Percentiles rank a stretch among this genome's conserved stretches.
These are phyloP conservation scores for Podospora bellae-mahoneyi DNA, from an alignment of 495 filamentous ascomycete species.

Conservation along the genomic window DNA sequence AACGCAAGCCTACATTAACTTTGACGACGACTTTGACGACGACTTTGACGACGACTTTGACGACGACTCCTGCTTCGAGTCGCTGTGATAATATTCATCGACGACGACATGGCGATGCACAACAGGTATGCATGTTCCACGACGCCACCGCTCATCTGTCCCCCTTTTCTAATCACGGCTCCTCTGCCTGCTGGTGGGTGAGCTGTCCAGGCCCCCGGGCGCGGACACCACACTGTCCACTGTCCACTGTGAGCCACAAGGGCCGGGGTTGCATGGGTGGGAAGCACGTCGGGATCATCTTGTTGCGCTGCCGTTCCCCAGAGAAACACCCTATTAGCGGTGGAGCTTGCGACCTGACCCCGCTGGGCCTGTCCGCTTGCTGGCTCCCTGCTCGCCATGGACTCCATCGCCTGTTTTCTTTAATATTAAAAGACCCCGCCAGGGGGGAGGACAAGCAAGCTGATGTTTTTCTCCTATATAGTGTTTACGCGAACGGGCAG, in stretches of 20 bases:
- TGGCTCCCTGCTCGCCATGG: neutral
- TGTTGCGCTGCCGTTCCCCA: slow-evolving; percentile 8
- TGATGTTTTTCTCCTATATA: slow-evolving; percentile 29
- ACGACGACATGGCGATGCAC: slow-evolving; percentile 17
- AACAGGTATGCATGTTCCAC: slow-evolving; percentile 17
- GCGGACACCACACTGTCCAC: neutral
- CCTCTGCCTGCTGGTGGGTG: neutral
- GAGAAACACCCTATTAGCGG: slow-evolving; percentile 8
- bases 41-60: neutral
- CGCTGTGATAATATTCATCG: neutral
- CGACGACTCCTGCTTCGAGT: neutral
- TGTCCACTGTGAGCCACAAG: neutral
- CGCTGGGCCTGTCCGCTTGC: neutral
- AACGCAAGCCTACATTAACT: neutral
- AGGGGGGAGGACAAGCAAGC: slow-evolving; percentile 15
- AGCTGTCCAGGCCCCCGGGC: neutral
- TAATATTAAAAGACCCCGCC: slow-evolving; percentile 13
- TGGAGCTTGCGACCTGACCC: slow-evolving; percentile 2
- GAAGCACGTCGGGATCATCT: slow-evolving; percentile 8
- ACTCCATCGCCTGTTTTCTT: neutral
- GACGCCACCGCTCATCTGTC: neutral
- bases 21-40: neutral
- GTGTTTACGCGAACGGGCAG: slow-evolving; percentile 63
- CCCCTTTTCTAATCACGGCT: neutral
- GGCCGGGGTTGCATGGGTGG: neutral